phyloP scores from a whole-genome alignment of 2,329 filamentous ascomycete species.

The Aspergillus ustus region DNA sequence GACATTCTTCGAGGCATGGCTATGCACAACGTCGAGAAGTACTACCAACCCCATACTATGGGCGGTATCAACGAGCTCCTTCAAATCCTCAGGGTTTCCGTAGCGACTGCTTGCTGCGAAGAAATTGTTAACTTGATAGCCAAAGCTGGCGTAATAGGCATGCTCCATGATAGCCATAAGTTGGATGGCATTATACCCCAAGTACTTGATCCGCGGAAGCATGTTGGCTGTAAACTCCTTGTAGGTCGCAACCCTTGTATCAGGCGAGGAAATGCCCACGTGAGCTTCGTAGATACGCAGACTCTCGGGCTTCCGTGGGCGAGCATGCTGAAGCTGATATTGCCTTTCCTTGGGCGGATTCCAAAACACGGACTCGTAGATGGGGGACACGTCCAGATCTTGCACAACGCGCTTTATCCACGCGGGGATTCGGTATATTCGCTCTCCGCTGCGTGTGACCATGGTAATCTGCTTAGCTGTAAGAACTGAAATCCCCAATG shows the following conservation, averaged over 20 bases:
- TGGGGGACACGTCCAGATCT: conserved; percentile 83
- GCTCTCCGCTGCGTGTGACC: conserved; percentile 75
- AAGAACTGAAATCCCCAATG: background rate
- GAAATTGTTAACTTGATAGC: conserved; percentile 98
- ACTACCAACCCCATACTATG: conserved; percentile 90
- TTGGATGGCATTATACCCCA: conserved; percentile 97
- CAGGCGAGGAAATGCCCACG: conserved; percentile 93
- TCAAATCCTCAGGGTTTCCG: conserved; percentile 89
- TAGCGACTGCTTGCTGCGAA: conserved; percentile 97
- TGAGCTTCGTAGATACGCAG: conserved; percentile 98
- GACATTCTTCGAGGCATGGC: conserved; percentile 97
- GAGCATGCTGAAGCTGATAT: conserved; percentile 82
- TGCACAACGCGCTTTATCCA: conserved; percentile 99
- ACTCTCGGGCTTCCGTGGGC: conserved; percentile 82
- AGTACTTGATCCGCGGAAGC: conserved; percentile 83
- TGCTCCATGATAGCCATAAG: conserved; percentile 99
- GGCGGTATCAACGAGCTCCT: conserved; percentile 93
- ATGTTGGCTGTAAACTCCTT: conserved; percentile 95
- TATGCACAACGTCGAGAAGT: conserved; percentile 93
- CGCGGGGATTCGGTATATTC: conserved; percentile 84
- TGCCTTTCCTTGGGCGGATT: conserved; percentile 78
- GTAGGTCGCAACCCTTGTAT: conserved; percentile 87
- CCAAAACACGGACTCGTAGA: conserved; percentile 97
- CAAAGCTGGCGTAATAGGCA: conserved; percentile 98
- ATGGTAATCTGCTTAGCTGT: conserved; percentile 71